These are phyloP conservation scores for Cyamopsis tetragonoloba DNA, from an alignment of 306 rosid genomes.

Conservation along the genomic window DNA sequence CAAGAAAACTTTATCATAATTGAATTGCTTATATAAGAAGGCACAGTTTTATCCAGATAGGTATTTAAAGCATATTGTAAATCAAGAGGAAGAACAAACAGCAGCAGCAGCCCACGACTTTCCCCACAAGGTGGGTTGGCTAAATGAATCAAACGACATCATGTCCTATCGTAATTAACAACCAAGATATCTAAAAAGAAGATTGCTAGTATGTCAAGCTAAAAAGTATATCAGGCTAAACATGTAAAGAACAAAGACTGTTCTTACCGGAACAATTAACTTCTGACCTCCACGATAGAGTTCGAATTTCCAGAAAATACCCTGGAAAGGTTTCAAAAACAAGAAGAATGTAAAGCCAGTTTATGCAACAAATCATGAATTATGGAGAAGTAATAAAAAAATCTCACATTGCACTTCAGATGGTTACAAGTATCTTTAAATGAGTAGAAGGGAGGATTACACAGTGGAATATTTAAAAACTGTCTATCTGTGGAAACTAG, in stretches of 20 bases:
- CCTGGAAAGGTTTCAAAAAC: conserved; percentile 61
- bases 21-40: not conserved
- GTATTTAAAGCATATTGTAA: not conserved
- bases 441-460: not conserved
- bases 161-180: too few species aligned
- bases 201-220: too few species aligned
- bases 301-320: conserved; percentile 81
- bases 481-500: not conserved
- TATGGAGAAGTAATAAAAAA: not conserved
- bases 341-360: conserved; percentile 13
- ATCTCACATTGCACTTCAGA: not conserved
- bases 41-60: not conserved
- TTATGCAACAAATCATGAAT: conserved; percentile 11
- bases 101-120: too few species aligned
- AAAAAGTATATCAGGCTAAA: not conserved
- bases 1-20: not conserved
- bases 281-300: conserved; percentile 90
- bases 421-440: not conserved
- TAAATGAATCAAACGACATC: too few species aligned
- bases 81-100: not conserved
- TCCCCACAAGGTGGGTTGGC: too few species aligned
- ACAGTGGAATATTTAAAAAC: not conserved
- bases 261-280: conserved; percentile 77
- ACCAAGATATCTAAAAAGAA: too few species aligned
- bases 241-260: conserved; percentile 22